These are phyloP conservation scores for Torulaspora delbrueckii DNA, from an alignment of 805 yeast genomes.

Conservation along the genomic window DNA sequence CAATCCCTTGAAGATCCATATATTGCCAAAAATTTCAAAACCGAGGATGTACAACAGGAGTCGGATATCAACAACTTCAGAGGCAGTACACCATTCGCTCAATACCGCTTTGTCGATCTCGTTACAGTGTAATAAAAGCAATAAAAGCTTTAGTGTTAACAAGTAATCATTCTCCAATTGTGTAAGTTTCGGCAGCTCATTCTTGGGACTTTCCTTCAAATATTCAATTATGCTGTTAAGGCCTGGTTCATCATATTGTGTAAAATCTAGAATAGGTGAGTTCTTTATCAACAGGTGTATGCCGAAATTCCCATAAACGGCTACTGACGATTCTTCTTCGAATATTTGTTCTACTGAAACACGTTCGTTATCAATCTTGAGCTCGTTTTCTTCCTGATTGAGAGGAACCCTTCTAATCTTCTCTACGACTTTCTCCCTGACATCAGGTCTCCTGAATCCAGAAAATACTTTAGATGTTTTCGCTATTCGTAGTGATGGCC, in stretches of 20 bases:
- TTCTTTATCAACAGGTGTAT: conserved; percentile 16
- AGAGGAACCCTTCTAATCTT: conserved; percentile 26
- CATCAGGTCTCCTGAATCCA: conserved; percentile 9
- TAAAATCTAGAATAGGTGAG: conserved; percentile 24
- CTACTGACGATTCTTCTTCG: conserved; percentile 17
- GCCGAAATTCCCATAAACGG: conserved; percentile 19
- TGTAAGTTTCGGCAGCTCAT: conserved; percentile 13
- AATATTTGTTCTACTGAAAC: conserved; percentile 18
- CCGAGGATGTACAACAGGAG: conserved; percentile 27
- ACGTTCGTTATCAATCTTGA: conserved; percentile 26
- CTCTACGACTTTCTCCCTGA: conserved; percentile 17
- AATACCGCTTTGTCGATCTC: conserved; percentile 17
- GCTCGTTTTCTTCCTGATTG: conserved; percentile 14
- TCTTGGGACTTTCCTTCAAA: conserved; percentile 5
- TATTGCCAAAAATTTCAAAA: conserved; percentile 26
- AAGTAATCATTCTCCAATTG: conserved; percentile 22
- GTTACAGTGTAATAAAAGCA: conserved; percentile 25
- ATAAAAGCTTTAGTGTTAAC: conserved; percentile 19
- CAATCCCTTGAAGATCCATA: conserved; percentile 32
- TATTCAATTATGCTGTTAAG: conserved; percentile 20
- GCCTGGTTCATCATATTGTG: conserved; percentile 21
- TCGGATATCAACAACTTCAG: conserved; percentile 25
- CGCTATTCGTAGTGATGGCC: conserved; percentile 9
- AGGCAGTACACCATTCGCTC: conserved; percentile 19
- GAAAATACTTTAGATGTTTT: conserved; percentile 15